These are phyloP conservation scores for Kwoniella botswanensis DNA, from an alignment of 768 basidiomycete genomes.

Conservation along the genomic window DNA sequence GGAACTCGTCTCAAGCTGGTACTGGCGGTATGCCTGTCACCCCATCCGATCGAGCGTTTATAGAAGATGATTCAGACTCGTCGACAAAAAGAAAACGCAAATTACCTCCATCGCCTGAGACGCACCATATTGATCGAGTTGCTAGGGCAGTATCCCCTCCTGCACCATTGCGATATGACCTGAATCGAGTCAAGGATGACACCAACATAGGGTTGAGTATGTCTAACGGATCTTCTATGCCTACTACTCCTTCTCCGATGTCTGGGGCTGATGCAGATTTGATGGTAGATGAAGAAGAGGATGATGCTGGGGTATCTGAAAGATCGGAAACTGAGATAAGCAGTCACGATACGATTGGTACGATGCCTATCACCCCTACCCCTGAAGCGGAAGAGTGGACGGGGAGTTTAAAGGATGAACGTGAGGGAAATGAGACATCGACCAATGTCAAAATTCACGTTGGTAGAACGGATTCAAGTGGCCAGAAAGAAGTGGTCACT, in stretches of 20 bases:
- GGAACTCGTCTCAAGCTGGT: not conserved
- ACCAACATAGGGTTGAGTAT: not conserved
- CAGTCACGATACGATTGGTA: constrained; percentile 6
- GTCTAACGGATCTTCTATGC: not conserved
- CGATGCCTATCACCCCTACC: constrained; percentile 20
- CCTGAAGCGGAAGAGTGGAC: constrained; percentile 17
- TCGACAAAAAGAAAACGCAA: not conserved
- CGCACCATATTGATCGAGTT: constrained; percentile 4
- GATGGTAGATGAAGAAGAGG: not conserved
- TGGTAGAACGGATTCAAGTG: not conserved
- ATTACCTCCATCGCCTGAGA: constrained; percentile 11
- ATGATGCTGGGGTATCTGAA: not conserved
- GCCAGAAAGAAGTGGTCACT: not conserved
- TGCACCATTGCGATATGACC: not conserved
- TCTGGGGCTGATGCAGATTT: not conserved
- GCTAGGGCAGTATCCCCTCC: not conserved
- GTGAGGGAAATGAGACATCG: no score
- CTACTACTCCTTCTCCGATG: constrained; percentile 1
- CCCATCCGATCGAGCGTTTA: not conserved
- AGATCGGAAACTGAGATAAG: not conserved
- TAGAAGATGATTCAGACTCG: not conserved
- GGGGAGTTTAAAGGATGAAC: not conserved
- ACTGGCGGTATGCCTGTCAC: not conserved
- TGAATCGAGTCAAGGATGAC: not conserved
- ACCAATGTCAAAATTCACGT: no score